A percentile compares a stretch with the other conserved stretches of the same genome.
phyloP scores from a whole-genome alignment of 306 rosid genomes.

The Mucuna pruriens region DNA sequence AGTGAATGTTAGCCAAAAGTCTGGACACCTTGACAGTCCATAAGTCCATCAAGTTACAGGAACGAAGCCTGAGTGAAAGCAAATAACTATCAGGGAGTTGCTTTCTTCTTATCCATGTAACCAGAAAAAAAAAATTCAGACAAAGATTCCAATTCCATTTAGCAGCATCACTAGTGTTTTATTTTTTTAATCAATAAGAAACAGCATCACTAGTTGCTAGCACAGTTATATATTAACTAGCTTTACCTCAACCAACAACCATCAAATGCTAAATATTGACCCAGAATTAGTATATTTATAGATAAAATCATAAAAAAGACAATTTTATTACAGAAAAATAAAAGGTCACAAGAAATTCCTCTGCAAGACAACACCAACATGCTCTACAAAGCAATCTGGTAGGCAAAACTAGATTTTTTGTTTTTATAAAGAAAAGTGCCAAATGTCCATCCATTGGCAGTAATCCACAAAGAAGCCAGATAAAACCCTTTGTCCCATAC shows the following conservation, averaged over 20 bases:
- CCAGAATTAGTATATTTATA: not conserved
- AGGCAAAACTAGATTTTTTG: not conserved
- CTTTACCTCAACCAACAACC: not conserved
- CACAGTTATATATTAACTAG: not conserved
- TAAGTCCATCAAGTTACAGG: not conserved
- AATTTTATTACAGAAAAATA: not conserved
- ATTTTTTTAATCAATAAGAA: not conserved
- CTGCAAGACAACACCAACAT: not conserved
- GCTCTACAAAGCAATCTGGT: not conserved
- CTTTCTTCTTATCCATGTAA: not conserved
- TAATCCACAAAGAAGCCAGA: not conserved
- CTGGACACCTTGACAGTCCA: not conserved
- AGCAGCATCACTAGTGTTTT: not conserved
- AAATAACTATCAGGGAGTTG: not conserved
- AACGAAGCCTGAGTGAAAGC: not conserved
- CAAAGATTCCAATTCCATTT: not conserved
- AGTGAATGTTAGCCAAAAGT: not conserved
- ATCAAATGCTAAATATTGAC: slow-evolving; percentile 3
- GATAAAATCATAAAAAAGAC: not conserved
- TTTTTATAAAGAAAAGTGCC: not conserved
- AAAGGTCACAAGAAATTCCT: not conserved
- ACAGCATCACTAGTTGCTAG: not conserved
- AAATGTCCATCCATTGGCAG: not conserved
- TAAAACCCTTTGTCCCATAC: not conserved
- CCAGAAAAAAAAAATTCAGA: not conserved